Conservation (phyloP, 108 stramenopile genomes). For the Skeletonema menzelii region DNA sequence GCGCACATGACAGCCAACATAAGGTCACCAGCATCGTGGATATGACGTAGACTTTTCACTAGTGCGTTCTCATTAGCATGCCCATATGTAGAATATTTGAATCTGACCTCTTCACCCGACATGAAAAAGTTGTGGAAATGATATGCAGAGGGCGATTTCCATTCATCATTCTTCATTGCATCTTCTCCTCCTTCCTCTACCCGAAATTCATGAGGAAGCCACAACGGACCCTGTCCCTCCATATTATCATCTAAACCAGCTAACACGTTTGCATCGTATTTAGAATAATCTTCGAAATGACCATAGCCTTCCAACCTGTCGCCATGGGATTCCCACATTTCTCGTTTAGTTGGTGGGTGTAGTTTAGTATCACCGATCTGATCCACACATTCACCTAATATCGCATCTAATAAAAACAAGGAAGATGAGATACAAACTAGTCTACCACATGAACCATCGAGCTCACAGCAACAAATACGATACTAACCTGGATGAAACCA, state of each 20-base stretch:
- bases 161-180: slow-evolving; percentile 5
- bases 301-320: slow-evolving; percentile 19
- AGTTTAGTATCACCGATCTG: slow-evolving; percentile 29
- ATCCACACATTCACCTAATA: slow-evolving; percentile 49
- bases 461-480: background rate
- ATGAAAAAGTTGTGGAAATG: slow-evolving; percentile 58
- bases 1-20: slow-evolving; percentile 31
- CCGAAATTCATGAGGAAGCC: slow-evolving; percentile 23
- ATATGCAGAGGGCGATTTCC: slow-evolving; percentile 29
- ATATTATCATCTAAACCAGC: background rate
- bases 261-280: slow-evolving; percentile 12
- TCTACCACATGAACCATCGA: too few relatives aligned
- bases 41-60: slow-evolving; percentile 7
- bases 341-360: slow-evolving; percentile 19
- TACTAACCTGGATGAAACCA: slow-evolving; percentile 53
- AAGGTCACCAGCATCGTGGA: slow-evolving; percentile 18
- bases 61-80: slow-evolving; percentile 26
- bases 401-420: background rate
- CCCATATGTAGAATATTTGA: slow-evolving; percentile 48
- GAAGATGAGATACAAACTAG: background rate
- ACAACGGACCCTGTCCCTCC: slow-evolving; percentile 23
- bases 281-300: background rate
- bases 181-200: slow-evolving; percentile 7
- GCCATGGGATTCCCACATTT: slow-evolving; percentile 13
- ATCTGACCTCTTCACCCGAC: slow-evolving; percentile 8